A percentile compares a stretch with the other conserved stretches of the same genome.
phyloP scores from a whole-genome alignment of 1,284 basidiomycete species.

The Sporisorium iseilematis-ciliati region DNA sequence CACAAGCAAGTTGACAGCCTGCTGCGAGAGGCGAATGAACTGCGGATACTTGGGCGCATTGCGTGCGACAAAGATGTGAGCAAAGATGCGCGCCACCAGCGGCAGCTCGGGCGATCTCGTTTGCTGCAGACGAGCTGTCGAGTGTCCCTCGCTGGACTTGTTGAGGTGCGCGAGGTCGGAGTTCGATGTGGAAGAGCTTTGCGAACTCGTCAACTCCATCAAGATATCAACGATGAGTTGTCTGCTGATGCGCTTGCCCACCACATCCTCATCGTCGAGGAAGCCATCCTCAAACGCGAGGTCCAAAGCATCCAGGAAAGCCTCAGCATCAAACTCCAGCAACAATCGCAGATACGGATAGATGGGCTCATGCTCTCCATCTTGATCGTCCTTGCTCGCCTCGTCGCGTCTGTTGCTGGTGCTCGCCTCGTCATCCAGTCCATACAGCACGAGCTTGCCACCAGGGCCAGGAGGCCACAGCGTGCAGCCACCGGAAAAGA shows the following conservation, averaged over 20 bases:
- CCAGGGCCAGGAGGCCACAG: slow-evolving; percentile 81
- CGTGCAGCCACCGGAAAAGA: slow-evolving; percentile 84
- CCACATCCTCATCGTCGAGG: slow-evolving; percentile 79
- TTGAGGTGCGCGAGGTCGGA: slow-evolving; percentile 1
- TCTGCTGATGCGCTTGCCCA: slow-evolving; percentile 74
- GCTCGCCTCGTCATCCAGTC: slow-evolving; percentile 70
- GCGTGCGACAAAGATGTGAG: slow-evolving; percentile 94
- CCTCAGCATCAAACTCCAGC: slow-evolving; percentile 90
- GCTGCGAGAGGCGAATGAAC: slow-evolving; percentile 80
- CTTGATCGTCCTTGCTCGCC: slow-evolving; percentile 75
- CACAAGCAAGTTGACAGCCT: slow-evolving; percentile 81
- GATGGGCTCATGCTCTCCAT: slow-evolving; percentile 72
- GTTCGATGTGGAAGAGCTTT: neutral
- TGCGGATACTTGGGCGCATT: slow-evolving; percentile 97
- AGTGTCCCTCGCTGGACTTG: neutral
- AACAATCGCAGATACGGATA: slow-evolving; percentile 90
- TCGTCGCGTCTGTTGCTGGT: slow-evolving; percentile 73
- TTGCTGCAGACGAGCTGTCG: neutral
- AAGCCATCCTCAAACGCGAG: slow-evolving; percentile 93
- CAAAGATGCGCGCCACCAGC: slow-evolving; percentile 75
- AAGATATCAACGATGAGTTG: slow-evolving; percentile 87
- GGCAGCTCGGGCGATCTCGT: slow-evolving; percentile 21
- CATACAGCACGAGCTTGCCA: slow-evolving; percentile 78
- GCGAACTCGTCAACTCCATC: slow-evolving; percentile 76
- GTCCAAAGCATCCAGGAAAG: slow-evolving; percentile 92